These are phyloP conservation scores for Phtheirospermum japonicum DNA, from an alignment of 257 asterid species.

Conservation along the genomic window DNA sequence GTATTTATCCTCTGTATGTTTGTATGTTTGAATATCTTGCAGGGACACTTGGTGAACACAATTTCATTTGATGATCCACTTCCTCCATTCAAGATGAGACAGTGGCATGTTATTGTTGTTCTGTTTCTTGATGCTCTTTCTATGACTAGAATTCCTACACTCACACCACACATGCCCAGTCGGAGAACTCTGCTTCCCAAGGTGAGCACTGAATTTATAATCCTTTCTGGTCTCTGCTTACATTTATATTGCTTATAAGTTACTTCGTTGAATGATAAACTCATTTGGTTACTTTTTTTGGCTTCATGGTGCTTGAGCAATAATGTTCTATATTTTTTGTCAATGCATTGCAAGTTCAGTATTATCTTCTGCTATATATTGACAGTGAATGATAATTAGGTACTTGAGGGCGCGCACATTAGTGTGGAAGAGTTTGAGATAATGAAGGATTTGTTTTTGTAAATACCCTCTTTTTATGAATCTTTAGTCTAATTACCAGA, in stretches of 20 bases:
- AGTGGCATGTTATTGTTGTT: constrained; percentile 74
- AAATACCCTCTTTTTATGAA: no score
- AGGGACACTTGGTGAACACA: constrained; percentile 72
- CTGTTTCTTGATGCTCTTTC: constrained; percentile 92
- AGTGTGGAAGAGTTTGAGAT: constrained; percentile 71
- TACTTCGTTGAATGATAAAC: no score
- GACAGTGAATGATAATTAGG: constrained; percentile 34
- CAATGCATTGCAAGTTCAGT: neutral
- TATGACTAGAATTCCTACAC: constrained; percentile 64
- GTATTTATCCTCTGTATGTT: no score
- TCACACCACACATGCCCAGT: constrained; percentile 49
- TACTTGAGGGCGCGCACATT: constrained; percentile 70
- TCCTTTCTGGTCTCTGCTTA: no score
- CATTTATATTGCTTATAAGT: no score
- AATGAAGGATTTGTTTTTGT: constrained; percentile 82
- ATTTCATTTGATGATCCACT: constrained; percentile 83
- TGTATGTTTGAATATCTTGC: constrained; percentile 33
- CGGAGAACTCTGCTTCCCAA: constrained; percentile 64
- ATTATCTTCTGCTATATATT: no score
- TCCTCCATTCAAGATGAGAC: constrained; percentile 78
- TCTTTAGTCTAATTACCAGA: no score
- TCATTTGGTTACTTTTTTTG: no score
- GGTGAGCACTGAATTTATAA: constrained; percentile 41
- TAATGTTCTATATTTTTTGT: no score
- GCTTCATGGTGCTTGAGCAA: constrained; percentile 71